Conservation (phyloP, 192 early-diverging fungal genomes). For the Podila verticillata region DNA sequence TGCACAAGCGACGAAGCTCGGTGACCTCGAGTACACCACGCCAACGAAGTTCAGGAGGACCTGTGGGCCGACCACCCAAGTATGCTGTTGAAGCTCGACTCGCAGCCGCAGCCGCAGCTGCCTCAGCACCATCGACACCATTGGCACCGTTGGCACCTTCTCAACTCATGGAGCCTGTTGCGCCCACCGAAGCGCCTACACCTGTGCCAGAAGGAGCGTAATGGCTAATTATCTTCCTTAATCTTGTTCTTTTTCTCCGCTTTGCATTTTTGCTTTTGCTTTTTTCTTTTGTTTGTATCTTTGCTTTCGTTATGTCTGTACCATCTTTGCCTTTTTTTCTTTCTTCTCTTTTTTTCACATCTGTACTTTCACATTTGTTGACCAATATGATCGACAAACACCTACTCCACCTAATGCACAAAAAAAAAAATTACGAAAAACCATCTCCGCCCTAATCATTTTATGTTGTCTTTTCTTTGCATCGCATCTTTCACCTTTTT, state of each 20-base stretch:
- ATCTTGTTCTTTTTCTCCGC: not conserved
- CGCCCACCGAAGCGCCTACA: no score
- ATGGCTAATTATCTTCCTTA: not conserved
- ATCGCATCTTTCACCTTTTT: not conserved
- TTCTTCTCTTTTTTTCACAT: not conserved
- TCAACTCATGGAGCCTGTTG: no score
- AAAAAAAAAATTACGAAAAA: not conserved
- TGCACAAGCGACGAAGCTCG: constrained; percentile 39
- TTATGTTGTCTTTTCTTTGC: not conserved
- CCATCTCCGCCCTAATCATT: not conserved
- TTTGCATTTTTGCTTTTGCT: constrained; percentile 1
- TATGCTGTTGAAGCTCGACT: not conserved
- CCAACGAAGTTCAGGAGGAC: constrained; percentile 1
- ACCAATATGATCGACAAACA: no score
- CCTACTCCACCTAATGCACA: no score
- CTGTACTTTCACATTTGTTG: not conserved
- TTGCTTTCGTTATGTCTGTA: constrained; percentile 9
- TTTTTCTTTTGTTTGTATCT: not conserved
- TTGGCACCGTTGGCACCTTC: no score
- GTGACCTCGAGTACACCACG: constrained; percentile 14
- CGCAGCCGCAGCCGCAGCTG: not conserved
- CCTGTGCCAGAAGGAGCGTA: not conserved
- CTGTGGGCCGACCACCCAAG: no score
- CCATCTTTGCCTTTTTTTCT: not conserved
- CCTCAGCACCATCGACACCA: not conserved